Evolutionary conservation across 2,329 filamentous ascomycete genomes (phyloP).

Genomic region (Fusarium kyushuense): DNA sequence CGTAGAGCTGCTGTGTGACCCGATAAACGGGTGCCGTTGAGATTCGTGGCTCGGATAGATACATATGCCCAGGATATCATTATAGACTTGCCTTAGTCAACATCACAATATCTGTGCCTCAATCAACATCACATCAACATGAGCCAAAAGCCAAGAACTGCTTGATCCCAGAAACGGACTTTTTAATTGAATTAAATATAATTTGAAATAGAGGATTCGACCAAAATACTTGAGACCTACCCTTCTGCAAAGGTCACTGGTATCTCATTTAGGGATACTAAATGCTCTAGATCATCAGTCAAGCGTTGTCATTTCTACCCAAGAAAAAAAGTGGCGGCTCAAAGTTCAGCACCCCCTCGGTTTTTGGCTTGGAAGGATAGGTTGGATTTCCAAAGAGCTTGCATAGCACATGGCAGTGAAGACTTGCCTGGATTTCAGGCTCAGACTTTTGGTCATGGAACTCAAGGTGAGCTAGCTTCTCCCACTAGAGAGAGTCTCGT

Average conservation of each 20-base stretch:
- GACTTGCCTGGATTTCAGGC: not conserved
- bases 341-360: conserved; percentile 7
- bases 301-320: not conserved
- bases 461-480: not conserved
- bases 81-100: not conserved
- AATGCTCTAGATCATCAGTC: conserved; percentile 10
- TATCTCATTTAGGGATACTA: conserved; percentile 1
- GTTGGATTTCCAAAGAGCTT: conserved; percentile 17
- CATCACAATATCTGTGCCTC: not conserved
- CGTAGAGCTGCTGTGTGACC: not conserved
- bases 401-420: not conserved
- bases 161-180: not conserved
- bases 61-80: conserved; percentile 11
- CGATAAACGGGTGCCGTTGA: conserved; percentile 26
- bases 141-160: not conserved
- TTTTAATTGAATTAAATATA: not conserved
- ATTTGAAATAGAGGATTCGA: not conserved
- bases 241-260: not conserved
- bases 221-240: not conserved
- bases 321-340: conserved; percentile 10
- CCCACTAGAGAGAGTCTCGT: not conserved
- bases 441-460: not conserved
- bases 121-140: not conserved
- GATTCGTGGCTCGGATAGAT: conserved; percentile 13
- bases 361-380: not conserved